Evolutionary conservation across 1,284 basidiomycete genomes (phyloP), one percentile per base, ranked within the genome.

Genomic region (Ganoderma lingzhi): DNA sequence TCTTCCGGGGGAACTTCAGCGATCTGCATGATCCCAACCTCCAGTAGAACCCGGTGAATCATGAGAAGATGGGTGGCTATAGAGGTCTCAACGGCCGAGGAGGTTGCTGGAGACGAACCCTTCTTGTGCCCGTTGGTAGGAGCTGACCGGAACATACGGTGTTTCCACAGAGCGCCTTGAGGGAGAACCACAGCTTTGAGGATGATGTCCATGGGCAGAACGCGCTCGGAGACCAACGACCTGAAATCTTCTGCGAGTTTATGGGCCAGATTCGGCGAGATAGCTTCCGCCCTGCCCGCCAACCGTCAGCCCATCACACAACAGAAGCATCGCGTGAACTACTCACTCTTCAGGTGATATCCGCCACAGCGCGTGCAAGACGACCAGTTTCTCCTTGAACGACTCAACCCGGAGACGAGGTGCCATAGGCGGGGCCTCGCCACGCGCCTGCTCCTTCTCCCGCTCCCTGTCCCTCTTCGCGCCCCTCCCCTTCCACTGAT

Each of bases 101-200:
- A 62, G 35, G 68, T 42, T 55, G 72, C 58, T 44, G 70, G 45
- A 3, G 75, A 58, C 39, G 71, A 70, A 70, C 71, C 77, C 75
- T 76, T 81, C 71, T 73, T 80, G 72, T 70, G 77, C 74, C 65
- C 79, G 74, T 74, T 77, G 69, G 71, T 62, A 32, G 81, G 76
- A 55, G 78, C 70, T 58, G 87, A 82, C 45, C 87, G 86, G 74
- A 90, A 84, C 85, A 94, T 90, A 35, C 93, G 88, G 68, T 93
- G 89, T 71, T 93, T 91, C 92, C 93, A 97, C 35, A 96, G 85
- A 0, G 93, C 92, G 60, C 92, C 93, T 73, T 96, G 88, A 8
- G 89, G 85, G 63, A 93, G 87, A 58, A 93, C 85, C 60, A 95
- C 82, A n/a, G 91, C 85, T 75, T 93, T 92, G 68, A 90, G 87